Percentiles rank a stretch among this genome's conserved stretches.
These are phyloP conservation scores for Lasiodiplodia citricola DNA, from an alignment of 2,329 filamentous ascomycete species.

Conservation along the genomic window DNA sequence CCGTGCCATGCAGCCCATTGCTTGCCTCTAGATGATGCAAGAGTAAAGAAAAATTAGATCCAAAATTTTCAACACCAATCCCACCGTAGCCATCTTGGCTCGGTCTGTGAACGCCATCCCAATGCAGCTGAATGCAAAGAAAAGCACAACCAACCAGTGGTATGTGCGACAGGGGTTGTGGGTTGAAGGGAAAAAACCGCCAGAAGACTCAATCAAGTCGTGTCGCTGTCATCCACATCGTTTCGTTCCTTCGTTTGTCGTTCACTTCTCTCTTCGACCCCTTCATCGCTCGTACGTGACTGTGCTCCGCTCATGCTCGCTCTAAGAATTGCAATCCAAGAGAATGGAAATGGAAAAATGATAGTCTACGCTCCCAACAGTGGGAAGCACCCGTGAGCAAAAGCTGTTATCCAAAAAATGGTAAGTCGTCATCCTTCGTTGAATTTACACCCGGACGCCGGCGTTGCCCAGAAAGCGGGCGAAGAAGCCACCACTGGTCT, in stretches of 20 bases:
- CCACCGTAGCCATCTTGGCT: neutral
- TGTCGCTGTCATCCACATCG: slow-evolving; percentile 19
- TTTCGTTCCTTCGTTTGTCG: slow-evolving; percentile 17
- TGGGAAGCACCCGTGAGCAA: neutral
- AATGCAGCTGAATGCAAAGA: slow-evolving; percentile 19
- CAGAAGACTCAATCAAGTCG: slow-evolving; percentile 10
- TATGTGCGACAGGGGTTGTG: slow-evolving; percentile 9
- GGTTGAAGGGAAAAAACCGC: slow-evolving; percentile 4
- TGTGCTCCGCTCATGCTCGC: slow-evolving; percentile 17
- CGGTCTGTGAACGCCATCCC: slow-evolving; percentile 14
- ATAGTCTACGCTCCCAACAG: neutral
- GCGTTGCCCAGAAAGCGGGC: slow-evolving; percentile 27
- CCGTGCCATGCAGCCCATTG: slow-evolving; percentile 9
- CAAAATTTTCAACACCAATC: slow-evolving; percentile 5
- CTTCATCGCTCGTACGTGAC: slow-evolving; percentile 3
- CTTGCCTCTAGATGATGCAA: slow-evolving; percentile 14
- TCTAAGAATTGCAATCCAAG: slow-evolving; percentile 13
- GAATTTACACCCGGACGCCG: neutral
- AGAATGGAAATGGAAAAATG: neutral
- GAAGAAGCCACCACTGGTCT: slow-evolving; percentile 33
- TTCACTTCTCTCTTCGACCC: neutral
- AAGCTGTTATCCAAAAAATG: neutral
- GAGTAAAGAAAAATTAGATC: slow-evolving; percentile 11
- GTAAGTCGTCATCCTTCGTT: neutral
- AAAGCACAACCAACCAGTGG: slow-evolving; percentile 23